A percentile compares a stretch with the other conserved stretches of the same genome.
phyloP scores from a whole-genome alignment of 495 filamentous ascomycete genomes.

The Letharia columbiana region DNA sequence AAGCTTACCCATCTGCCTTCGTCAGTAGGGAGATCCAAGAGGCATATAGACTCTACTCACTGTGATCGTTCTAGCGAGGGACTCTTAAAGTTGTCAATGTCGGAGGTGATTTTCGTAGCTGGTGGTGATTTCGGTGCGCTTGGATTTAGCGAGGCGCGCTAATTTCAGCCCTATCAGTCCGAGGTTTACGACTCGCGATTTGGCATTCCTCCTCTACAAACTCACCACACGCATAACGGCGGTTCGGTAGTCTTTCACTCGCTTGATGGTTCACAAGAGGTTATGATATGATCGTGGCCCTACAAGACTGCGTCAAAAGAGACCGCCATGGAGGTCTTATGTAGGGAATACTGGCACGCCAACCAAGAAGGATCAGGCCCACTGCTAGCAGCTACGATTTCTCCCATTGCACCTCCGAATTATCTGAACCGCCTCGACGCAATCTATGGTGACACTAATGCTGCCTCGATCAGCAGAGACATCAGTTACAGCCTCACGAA shows the following conservation, averaged over 20 bases:
- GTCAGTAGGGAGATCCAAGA: slow-evolving; percentile 13
- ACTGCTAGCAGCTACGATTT: slow-evolving; percentile 58
- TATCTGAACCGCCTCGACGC: slow-evolving; percentile 49
- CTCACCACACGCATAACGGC: not conserved
- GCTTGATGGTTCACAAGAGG: not conserved
- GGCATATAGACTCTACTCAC: not conserved
- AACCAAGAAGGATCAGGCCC: slow-evolving; percentile 50
- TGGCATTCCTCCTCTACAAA: not conserved
- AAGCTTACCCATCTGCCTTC: slow-evolving; percentile 44
- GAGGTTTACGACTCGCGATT: not conserved
- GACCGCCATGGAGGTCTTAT: slow-evolving; percentile 52
- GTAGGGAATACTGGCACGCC: slow-evolving; percentile 53
- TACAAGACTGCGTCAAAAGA: not conserved
- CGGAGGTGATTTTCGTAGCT: slow-evolving; percentile 6
- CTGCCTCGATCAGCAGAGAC: slow-evolving; percentile 44
- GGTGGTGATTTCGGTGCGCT: slow-evolving; percentile 21
- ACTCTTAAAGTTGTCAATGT: slow-evolving; percentile 6
- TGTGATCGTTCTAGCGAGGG: slow-evolving; percentile 1
- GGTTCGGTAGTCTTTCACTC: not conserved
- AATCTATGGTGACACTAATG: slow-evolving; percentile 57
- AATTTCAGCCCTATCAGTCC: slow-evolving; percentile 14
- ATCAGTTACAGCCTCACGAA: slow-evolving; percentile 56
- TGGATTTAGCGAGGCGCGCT: slow-evolving; percentile 24
- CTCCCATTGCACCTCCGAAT: slow-evolving; percentile 50
- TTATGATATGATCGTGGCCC: not conserved